A percentile compares a stretch with the other conserved stretches of the same genome.
Conservation (phyloP, 805 yeast species). For the Soucietia sequanensis region DNA sequence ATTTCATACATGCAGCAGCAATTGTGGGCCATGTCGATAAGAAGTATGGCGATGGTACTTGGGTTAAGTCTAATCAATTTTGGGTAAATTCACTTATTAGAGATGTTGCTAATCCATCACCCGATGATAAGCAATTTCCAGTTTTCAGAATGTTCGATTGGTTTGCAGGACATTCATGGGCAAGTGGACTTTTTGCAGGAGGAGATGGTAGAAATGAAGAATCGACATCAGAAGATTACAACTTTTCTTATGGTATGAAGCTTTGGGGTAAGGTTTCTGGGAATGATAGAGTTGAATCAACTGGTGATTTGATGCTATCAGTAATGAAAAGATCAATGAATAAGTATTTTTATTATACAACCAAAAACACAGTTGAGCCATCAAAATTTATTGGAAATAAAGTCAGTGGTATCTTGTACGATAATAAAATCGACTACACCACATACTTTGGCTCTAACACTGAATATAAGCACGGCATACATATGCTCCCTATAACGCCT, state of each 20-base stretch:
- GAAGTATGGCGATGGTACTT: conserved; percentile 40
- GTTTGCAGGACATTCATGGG: conserved; percentile 72
- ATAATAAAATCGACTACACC: conserved; percentile 66
- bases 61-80: conserved; percentile 45
- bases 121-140: conserved; percentile 54
- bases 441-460: conserved; percentile 61
- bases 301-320: conserved; percentile 57
- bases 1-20: conserved; percentile 18
- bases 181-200: conserved; percentile 58
- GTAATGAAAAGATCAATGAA: conserved; percentile 54
- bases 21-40: conserved; percentile 14
- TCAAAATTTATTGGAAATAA: conserved; percentile 49
- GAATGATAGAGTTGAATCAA: conserved; percentile 48
- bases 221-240: conserved; percentile 66
- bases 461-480: conserved; percentile 71
- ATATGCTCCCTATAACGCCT: conserved; percentile 70
- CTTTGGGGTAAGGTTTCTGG: conserved; percentile 61
- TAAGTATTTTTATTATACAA: conserved; percentile 49
- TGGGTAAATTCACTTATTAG: conserved; percentile 61
- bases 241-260: conserved; percentile 64
- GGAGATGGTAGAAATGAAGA: conserved; percentile 71
- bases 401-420: conserved; percentile 65
- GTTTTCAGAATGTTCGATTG: conserved; percentile 64
- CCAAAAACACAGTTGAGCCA: conserved; percentile 46
- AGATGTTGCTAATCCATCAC: conserved; percentile 65